Percentiles rank a stretch among this genome's conserved stretches.
Evolutionary conservation across 2,329 filamentous ascomycete species (phyloP).

Genomic region (Aspergillus sp.): DNA sequence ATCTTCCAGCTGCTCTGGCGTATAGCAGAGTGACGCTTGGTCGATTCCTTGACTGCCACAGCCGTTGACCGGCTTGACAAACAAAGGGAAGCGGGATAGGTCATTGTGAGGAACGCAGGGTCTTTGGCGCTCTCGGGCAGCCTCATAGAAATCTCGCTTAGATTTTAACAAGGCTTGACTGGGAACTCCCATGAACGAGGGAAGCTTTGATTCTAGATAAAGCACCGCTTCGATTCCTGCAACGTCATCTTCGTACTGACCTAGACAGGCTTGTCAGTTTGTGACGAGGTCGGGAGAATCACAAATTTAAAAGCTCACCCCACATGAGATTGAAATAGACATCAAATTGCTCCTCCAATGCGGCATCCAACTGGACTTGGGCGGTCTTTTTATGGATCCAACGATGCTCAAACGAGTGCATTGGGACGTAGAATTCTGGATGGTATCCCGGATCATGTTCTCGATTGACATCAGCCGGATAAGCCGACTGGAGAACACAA

Average conservation of each 20-base stretch:
- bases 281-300: too few species aligned
- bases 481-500: background rate
- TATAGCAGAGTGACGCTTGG: too few species aligned
- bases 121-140: conserved; percentile 6
- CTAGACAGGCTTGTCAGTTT: too few species aligned
- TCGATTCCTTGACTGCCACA: too few species aligned
- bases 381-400: conserved; percentile 14
- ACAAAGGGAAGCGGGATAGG: conserved; percentile 9
- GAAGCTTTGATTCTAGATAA: conserved; percentile 15
- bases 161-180: conserved; percentile 11
- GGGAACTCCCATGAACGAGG: conserved; percentile 12
- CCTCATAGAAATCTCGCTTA: conserved; percentile 15
- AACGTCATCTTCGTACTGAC: conserved; percentile 10
- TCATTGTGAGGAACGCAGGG: conserved; percentile 11
- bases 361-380: conserved; percentile 13
- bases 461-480: background rate
- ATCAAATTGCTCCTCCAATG: conserved; percentile 11
- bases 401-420: conserved; percentile 13
- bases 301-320: conserved; percentile 6
- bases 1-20: too few species aligned
- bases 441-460: conserved; percentile 3
- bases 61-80: conserved; percentile 5
- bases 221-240: conserved; percentile 14
- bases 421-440: conserved; percentile 7
- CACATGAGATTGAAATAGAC: conserved; percentile 21